A percentile compares a stretch with the other conserved stretches of the same genome.
Conservation (phyloP, 805 yeast genomes). For the Peterozyma toletana region DNA sequence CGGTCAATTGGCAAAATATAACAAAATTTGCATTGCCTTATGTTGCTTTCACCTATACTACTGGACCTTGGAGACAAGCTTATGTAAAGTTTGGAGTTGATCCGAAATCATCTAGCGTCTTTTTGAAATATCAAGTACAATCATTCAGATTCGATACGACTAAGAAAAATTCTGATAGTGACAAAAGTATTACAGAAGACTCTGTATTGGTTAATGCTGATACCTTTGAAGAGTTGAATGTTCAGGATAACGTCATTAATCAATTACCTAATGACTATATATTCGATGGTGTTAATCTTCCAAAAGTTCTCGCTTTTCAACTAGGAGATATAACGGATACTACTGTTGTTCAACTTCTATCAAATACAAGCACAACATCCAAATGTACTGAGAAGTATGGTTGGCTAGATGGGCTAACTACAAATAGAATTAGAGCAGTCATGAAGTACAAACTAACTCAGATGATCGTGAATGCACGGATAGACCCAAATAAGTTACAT, state of each 20-base stretch:
- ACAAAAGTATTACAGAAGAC: constrained; percentile 16
- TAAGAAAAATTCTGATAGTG: constrained; percentile 14
- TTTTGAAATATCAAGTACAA: constrained; percentile 74
- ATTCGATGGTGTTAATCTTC: constrained; percentile 68
- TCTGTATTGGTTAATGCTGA: constrained; percentile 19
- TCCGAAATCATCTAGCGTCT: constrained; percentile 50
- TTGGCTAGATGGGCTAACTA: constrained; percentile 63
- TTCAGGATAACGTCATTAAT: background rate
- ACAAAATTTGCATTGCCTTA: constrained; percentile 78
- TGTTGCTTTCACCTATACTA: constrained; percentile 71
- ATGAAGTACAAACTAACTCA: constrained; percentile 66
- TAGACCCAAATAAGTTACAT: constrained; percentile 33
- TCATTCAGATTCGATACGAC: constrained; percentile 50
- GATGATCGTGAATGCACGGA: constrained; percentile 41
- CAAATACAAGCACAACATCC: constrained; percentile 27
- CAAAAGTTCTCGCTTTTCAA: constrained; percentile 67
- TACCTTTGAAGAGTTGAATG: constrained; percentile 13
- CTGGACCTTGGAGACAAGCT: constrained; percentile 94
- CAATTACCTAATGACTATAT: constrained; percentile 40
- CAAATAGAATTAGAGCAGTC: constrained; percentile 60
- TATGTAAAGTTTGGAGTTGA: constrained; percentile 74
- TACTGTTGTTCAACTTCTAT: constrained; percentile 41
- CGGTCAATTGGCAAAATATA: constrained; percentile 33
- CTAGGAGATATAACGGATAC: constrained; percentile 72
- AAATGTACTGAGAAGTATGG: constrained; percentile 62